Evolutionary conservation across 495 filamentous ascomycete genomes (phyloP), one percentile per base, ranked within the genome.

Genomic region (Geopyxis carbonaria): DNA sequence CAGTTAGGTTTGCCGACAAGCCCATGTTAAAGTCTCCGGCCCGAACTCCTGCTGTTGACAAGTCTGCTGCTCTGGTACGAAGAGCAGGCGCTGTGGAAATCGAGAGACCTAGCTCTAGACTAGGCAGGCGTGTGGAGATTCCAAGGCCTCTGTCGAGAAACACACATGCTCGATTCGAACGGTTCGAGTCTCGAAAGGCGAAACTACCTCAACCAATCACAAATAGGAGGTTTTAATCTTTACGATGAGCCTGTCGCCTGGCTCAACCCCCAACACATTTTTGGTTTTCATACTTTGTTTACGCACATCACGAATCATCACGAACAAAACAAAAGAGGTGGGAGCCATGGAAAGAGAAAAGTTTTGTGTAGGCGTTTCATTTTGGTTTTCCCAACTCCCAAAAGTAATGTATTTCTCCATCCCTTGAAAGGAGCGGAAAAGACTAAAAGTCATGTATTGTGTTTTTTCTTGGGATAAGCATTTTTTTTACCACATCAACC

Each of bases 111-210:
- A 40, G 39, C 13, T 54, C 51, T 5, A 45, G 51, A 20, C 34
- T 53, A 23, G 51, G 49, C 16, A 42, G 49, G 14, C 31, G 50
- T 21, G 49, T 45, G 14, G 50, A 49, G 45, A 49, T 49, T 18
- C 15, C 16, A n/a, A 34, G 49, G 4, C 51, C 51, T 3, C 32
- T 54, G 29, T 49, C 45, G 9, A 48, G 51, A 42, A 53, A 49
- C 31, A 42, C 49, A 20, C 51, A 54, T 10, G 7, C 25, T 13
- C 27, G 38, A 7, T 40, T 40, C 38, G 16, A 22, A 5, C 38
- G 20, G 6, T n/a, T 8, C 9, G 6, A 37, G 8, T 21, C 19
- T 13, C 18, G 8, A 4, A 25, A 9, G 19, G 19, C 20, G 11
- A 10, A 15, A 7, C 22, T 14, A 2, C n/a, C 15, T 4, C 27